A percentile compares a stretch with the other conserved stretches of the same genome.
Evolutionary conservation across 192 early-diverging fungal genomes (phyloP).

Genomic region (Backusella macrospora): DNA sequence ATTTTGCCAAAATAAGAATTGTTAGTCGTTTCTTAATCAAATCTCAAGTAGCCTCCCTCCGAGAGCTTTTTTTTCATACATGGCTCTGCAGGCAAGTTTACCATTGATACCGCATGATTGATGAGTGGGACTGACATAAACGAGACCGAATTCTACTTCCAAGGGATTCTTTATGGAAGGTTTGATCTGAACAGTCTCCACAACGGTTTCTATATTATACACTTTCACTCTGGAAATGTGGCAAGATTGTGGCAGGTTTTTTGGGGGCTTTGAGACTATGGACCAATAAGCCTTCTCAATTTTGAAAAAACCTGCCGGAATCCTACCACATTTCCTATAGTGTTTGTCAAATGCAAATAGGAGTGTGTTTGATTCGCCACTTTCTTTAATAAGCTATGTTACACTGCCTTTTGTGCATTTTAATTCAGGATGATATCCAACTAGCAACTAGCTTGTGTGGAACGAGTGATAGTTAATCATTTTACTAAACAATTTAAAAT

Average conservation of each 20-base stretch:
- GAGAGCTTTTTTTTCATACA: too few relatives aligned
- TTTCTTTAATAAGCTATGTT: constrained; percentile 34
- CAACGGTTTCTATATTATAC: constrained; percentile 26
- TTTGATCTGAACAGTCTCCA: constrained; percentile 52
- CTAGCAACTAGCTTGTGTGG: constrained; percentile 43
- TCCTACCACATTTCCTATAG: too few relatives aligned
- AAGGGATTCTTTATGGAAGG: constrained; percentile 32
- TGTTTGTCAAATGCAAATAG: constrained; percentile 45
- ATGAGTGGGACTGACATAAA: constrained; percentile 45
- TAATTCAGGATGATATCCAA: constrained; percentile 39
- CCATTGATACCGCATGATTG: constrained; percentile 53
- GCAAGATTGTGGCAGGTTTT: too few relatives aligned
- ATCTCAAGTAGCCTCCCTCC: too few relatives aligned
- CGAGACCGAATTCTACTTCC: constrained; percentile 46
- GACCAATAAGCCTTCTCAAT: too few relatives aligned
- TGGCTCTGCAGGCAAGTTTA: constrained; percentile 42
- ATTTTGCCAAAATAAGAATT: too few relatives aligned
- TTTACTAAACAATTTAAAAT: not conserved
- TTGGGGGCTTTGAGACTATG: too few relatives aligned
- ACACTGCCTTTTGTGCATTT: constrained; percentile 40
- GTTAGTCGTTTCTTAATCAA: too few relatives aligned
- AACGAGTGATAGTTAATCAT: not conserved
- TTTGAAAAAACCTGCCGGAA: too few relatives aligned
- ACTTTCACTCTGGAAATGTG: too few relatives aligned
- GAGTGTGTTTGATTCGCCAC: constrained; percentile 34